Percentiles rank a stretch among this genome's conserved stretches.
Conservation (phyloP, 129 eudicot genomes). For the Escallonia rubra region DNA sequence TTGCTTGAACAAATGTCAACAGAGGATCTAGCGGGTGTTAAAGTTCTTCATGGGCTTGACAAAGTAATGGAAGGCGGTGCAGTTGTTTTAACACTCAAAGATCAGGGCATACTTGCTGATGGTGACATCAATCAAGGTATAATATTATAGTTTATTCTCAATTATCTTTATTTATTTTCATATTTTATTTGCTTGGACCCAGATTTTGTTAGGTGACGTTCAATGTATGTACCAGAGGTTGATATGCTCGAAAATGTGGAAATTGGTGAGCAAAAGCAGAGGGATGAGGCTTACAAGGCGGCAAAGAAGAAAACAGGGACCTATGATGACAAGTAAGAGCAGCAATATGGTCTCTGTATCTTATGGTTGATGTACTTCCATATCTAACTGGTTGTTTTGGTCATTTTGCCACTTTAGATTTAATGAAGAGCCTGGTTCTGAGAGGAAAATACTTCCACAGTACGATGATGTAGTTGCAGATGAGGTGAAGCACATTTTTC, state of each 20-base stretch:
- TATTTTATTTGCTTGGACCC: conserved; percentile 32
- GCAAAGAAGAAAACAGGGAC: conserved; percentile 74
- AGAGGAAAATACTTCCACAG: conserved; percentile 90
- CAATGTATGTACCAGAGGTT: conserved; percentile 70
- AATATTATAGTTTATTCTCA: not conserved
- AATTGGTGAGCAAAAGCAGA: conserved; percentile 94
- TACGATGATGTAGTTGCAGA: conserved; percentile 88
- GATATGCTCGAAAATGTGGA: conserved; percentile 99
- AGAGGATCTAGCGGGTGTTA: conserved; percentile 82
- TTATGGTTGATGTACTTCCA: conserved; percentile 6
- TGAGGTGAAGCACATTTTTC: conserved; percentile 49
- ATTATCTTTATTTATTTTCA: not conserved
- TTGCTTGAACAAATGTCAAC: conserved; percentile 10
- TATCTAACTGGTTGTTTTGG: conserved; percentile 13
- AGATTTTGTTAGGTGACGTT: conserved; percentile 53
- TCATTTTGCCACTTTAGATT: conserved; percentile 49
- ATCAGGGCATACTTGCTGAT: conserved; percentile 91
- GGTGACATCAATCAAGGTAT: conserved; percentile 88
- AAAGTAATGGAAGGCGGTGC: conserved; percentile 98
- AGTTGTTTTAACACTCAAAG: conserved; percentile 97
- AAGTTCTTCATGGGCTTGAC: conserved; percentile 94
- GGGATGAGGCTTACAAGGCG: conserved; percentile 89
- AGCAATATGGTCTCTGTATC: conserved; percentile 2
- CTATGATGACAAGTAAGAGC: conserved; percentile 83
- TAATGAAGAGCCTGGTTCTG: conserved; percentile 62